These are phyloP conservation scores for Aureobasidium musti DNA, from an alignment of 2,329 filamentous ascomycete species.

Conservation along the genomic window DNA sequence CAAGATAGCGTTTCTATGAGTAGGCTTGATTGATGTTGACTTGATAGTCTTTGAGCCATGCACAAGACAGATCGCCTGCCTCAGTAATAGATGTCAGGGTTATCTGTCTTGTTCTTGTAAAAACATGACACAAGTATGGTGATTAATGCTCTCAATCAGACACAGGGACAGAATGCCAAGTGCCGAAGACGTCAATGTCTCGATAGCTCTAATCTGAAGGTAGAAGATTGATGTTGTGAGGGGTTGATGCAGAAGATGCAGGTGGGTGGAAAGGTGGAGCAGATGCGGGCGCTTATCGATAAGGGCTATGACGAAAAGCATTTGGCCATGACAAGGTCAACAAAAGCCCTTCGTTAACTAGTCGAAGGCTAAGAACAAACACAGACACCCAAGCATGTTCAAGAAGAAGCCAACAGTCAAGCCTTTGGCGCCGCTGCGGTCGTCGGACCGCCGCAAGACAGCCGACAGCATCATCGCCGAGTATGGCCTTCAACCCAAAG, in stretches of 20 bases:
- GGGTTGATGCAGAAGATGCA: neutral
- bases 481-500: conserved; percentile 56
- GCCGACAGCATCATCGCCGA: conserved; percentile 67
- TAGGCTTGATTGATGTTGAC: neutral
- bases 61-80: neutral
- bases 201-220: neutral
- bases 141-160: neutral
- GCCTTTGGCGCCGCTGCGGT: conserved; percentile 64
- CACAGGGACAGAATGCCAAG: neutral
- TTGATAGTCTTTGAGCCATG: neutral
- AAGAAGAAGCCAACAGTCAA: conserved; percentile 55
- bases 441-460: conserved; percentile 66
- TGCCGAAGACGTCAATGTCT: neutral
- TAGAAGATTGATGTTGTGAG: neutral
- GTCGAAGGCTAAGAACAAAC: neutral
- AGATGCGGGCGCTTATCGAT: conserved; percentile 1
- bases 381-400: conserved; percentile 37
- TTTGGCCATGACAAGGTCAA: neutral
- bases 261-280: neutral
- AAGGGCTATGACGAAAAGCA: conserved; percentile 18
- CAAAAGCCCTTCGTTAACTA: neutral
- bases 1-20: neutral
- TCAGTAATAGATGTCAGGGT: neutral
- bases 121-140: too few species aligned
- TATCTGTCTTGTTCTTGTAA: neutral